Base-by-base conservation (phyloP, 306 rosid species). In the Vicia faba region DNA sequence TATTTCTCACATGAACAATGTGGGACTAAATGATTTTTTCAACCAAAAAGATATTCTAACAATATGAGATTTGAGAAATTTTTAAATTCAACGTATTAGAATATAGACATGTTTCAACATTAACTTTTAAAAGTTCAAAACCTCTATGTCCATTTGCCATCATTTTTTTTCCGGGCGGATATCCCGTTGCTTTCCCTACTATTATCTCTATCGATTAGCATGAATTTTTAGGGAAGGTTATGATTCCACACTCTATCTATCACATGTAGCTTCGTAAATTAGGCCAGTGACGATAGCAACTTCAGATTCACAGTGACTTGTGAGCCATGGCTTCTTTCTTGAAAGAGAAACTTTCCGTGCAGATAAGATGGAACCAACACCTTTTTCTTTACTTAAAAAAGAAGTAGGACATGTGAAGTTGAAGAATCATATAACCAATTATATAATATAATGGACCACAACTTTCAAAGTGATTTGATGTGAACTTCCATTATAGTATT, bases 361-460 rank as follows among this genome's bases (percentile, higher is more conserved):
- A 44, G 77, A 75, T 51, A 59, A 79, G 80, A 70, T 50, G 67
- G 65, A 59, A 49, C 70, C 46, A 59, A 40, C 70, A 54, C 13
- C 60, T 48, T 79, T 79, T 74, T 68, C 67, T 73, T 67, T 35
- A 61, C 68, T 73, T 14, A 3, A 62, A 78, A 78, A 77, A 77
- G 73, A 68, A 62, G 68, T 48, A 44, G 67, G 69, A 23, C 79
- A 48, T 54, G 64, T 31, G 53, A 44, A 53, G 8, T 33, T 25
- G 39, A 49, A 53, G 33, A 70, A 59, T 51, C 63, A 35, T 55
- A 16, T 50, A 8, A 11, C 48, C 61, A 69, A 68, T 31, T 40
- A 40, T 60, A 65, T 14, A 20, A 5, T 61, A 62, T 40, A 70
- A 31, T 45, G 78, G 75, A 62, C 75, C 75, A 62, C 70, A 51